Evolutionary conservation across 345 rosid genomes (phyloP).

Genomic region (Tarenaya hassleriana): DNA sequence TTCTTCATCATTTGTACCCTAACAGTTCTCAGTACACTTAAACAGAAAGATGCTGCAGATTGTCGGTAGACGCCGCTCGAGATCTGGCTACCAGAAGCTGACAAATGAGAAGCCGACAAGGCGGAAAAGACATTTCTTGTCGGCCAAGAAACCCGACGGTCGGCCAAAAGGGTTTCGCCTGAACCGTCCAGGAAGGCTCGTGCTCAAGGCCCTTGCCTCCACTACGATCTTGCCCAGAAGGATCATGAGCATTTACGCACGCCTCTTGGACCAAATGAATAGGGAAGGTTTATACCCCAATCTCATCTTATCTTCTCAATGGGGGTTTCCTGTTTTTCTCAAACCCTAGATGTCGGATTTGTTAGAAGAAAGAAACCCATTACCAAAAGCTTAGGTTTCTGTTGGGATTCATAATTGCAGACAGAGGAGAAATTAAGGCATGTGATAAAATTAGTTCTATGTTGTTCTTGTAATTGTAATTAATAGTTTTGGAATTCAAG

Average conservation of each 20-base stretch:
- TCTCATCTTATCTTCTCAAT: slow-evolving; percentile 52
- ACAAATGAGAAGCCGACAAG: slow-evolving; percentile 16
- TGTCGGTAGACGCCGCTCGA: slow-evolving; percentile 23
- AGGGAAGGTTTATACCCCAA: slow-evolving; percentile 48
- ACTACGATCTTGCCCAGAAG: slow-evolving; percentile 33
- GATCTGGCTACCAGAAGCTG: slow-evolving; percentile 43
- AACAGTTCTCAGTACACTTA: no score
- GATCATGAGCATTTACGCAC: slow-evolving; percentile 38
- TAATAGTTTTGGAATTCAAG: no score
- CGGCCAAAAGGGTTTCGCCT: slow-evolving; percentile 49
- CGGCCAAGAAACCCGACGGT: slow-evolving; percentile 38
- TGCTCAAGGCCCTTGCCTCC: slow-evolving; percentile 40
- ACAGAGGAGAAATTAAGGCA: no score
- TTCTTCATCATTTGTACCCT: not conserved
- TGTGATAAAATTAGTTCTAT: no score
- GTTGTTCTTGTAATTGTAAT: no score
- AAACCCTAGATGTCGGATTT: slow-evolving; percentile 32
- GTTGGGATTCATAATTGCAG: no score
- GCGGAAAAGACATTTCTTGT: no score
- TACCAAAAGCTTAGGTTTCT: no score
- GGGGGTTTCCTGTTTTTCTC: slow-evolving; percentile 59
- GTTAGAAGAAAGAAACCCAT: slow-evolving; percentile 9
- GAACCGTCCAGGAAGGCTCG: slow-evolving; percentile 47
- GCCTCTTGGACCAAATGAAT: slow-evolving; percentile 38
- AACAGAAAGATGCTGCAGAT: slow-evolving; percentile 18